phyloP scores from a whole-genome alignment of 148 eudicot genomes.

The Selenicereus undatus region DNA sequence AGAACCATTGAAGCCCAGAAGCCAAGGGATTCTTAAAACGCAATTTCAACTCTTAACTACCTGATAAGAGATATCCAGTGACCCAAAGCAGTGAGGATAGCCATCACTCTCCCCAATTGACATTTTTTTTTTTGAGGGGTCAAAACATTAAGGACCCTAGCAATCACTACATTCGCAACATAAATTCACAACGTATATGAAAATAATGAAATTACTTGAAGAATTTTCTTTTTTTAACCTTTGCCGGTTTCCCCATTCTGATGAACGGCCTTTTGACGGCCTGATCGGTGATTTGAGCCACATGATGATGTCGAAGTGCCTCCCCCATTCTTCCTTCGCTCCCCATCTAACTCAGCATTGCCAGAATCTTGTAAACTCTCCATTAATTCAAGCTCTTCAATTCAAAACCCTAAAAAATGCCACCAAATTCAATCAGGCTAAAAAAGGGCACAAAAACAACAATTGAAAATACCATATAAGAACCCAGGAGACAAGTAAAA shows the following conservation, averaged over 20 bases:
- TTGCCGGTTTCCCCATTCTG: neutral
- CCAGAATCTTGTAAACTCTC: constrained; percentile 6
- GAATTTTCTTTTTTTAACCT: neutral
- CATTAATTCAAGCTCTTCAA: constrained; percentile 2
- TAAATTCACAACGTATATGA: neutral
- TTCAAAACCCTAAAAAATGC: neutral
- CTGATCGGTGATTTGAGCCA: neutral
- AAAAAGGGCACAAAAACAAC: neutral
- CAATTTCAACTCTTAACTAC: neutral
- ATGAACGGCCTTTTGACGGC: neutral
- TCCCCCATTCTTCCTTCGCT: neutral
- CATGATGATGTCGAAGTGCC: neutral
- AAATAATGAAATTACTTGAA: neutral
- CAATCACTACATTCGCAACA: neutral
- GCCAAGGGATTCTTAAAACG: neutral
- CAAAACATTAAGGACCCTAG: neutral
- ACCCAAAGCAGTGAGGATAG: neutral
- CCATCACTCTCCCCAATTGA: neutral
- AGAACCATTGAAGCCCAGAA: neutral
- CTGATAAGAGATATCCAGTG: neutral
- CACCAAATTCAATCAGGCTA: neutral
- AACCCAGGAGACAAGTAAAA: neutral
- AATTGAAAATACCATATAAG: neutral
- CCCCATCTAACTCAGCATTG: neutral
- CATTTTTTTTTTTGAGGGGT: neutral